Evolutionary conservation across 73 alveolate species (phyloP), one percentile per base, ranked within the genome.

Genomic region (Stentor roeselii): DNA sequence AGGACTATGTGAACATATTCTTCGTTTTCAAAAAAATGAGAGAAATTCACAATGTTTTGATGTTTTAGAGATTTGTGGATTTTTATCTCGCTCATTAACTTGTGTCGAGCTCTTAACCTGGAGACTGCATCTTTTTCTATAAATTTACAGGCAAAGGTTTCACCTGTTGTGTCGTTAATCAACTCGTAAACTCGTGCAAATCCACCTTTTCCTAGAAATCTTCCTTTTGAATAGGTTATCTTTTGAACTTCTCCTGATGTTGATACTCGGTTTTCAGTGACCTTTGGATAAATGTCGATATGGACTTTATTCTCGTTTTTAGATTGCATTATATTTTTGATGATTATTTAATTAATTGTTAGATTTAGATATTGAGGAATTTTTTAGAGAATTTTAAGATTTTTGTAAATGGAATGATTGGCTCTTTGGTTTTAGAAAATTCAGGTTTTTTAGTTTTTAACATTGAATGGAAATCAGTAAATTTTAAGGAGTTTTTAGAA

Each of bases 11-110:
- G 94, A 1, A 94, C 98, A 75, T 93, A 90, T 75, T 92, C 98
- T 15, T 93, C 88, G 77, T 95, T 98, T 83, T 95, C 99, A 67
- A 95, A 95, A 84, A 92, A 99, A 94, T 95, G 99, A 76, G 94
- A 98, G 88, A 95, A 96, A 37, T 95, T 94, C 3, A 95, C 99
- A 34, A 96, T 92, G 84, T 96, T 90, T 3, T 93, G 86, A 84
- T 96, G 97, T 82, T 96, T 95, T 59, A 95, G 87, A 59, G 97
- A 88, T 84, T 96, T 93, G 90, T 96, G 99, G 61, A 96, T 93
- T 83, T 96, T 96, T 77, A 96, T 96, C 87, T 96, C 99, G n/a
- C n/a, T 88, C 39, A 85, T 85, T 37, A 85, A 77, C 80, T 75
- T 85, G 60, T 85, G 90, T 59, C 80, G 77, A 1, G 90, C 90